Base-by-base conservation (phyloP, 768 basidiomycete species). In the Amanita fuliginea region DNA sequence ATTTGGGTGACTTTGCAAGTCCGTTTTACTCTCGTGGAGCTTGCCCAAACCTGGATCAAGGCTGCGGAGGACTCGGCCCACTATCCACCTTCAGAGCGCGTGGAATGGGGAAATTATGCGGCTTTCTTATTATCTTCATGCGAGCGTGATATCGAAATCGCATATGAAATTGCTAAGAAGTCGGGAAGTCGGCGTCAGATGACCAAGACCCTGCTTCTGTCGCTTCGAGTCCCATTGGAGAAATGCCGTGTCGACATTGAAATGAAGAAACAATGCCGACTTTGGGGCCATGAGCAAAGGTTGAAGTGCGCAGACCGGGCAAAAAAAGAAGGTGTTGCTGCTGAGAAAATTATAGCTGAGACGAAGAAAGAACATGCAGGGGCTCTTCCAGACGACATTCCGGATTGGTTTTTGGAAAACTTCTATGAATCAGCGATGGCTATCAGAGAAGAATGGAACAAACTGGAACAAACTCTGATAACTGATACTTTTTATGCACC, bases 171-270 rank as follows among this genome's bases (percentile, higher is more conserved):
- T 30, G 75, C 80, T 1, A 56, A 61, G 33, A 61, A 66, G 35
- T 77, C 80, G 4, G 73, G 69, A 49, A 71, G 74, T 10, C 73
- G 70, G 51, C 75, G 78, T 22, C 78, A 81, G 54, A 62, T 73
- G 49, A 70, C 75, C 34, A 70, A 57, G 19, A 74, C 74, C 36
- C 53, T 58, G 18, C 59, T 78, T 19, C 62, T 75, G 24, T 51
- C 56, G 30, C 65, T 81, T 67, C 67, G 74, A 34, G 61, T 72
- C 18, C 56, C 68, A 6, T 55, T 81, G 37, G 77, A 81, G 53
- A 58, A 58, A 18, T 78, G 78, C 62, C 69, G 67, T 6, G 77
- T 79, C 64, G 64, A 73, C 45, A 46, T 76, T 16, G 58, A 59
- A 9, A 70, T 72, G 60, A 51, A 55, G 4, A 56, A 60, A 30